phyloP scores from a whole-genome alignment of 2,329 filamentous ascomycete species.

The Cercospora sp. region DNA sequence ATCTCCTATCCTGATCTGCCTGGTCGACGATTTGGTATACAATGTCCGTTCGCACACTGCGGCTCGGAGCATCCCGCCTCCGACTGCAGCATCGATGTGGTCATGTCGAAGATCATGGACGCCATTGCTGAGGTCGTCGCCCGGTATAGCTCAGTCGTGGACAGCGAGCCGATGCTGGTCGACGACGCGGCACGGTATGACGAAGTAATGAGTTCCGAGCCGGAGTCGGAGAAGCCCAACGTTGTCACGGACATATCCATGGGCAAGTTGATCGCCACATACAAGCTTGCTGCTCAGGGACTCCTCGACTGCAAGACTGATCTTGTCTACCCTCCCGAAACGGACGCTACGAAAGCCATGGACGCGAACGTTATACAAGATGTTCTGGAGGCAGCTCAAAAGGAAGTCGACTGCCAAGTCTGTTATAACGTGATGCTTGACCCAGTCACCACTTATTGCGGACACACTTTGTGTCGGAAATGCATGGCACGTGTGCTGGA shows the following conservation, averaged over 20 bases:
- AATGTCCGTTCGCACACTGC: constrained; percentile 71
- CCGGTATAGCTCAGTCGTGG: constrained; percentile 38
- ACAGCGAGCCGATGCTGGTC: constrained; percentile 42
- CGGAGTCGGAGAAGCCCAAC: constrained; percentile 40
- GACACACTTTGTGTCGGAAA: constrained; percentile 82
- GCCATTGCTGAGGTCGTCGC: constrained; percentile 58
- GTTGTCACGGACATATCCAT: constrained; percentile 51
- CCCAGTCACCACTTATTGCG: constrained; percentile 79
- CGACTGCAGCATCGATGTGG: constrained; percentile 77
- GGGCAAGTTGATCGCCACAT: constrained; percentile 65
- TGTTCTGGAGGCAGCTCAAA: constrained; percentile 62
- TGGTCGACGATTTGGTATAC: constrained; percentile 67
- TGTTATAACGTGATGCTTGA: constrained; percentile 81
- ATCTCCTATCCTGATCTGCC: constrained; percentile 75
- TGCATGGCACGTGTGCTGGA: constrained; percentile 77
- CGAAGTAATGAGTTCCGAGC: constrained; percentile 35
- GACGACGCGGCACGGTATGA: constrained; percentile 45
- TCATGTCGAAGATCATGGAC: constrained; percentile 69
- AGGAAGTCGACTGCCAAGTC: constrained; percentile 83
- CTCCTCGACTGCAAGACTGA: constrained; percentile 54
- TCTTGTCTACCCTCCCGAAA: constrained; percentile 37
- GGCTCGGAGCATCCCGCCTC: constrained; percentile 69
- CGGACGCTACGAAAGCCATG: constrained; percentile 39
- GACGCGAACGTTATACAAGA: constrained; percentile 56
- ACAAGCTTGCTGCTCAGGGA: constrained; percentile 63